These are phyloP conservation scores for Perilla frutescens DNA, from an alignment of 257 asterid genomes.

Conservation along the genomic window DNA sequence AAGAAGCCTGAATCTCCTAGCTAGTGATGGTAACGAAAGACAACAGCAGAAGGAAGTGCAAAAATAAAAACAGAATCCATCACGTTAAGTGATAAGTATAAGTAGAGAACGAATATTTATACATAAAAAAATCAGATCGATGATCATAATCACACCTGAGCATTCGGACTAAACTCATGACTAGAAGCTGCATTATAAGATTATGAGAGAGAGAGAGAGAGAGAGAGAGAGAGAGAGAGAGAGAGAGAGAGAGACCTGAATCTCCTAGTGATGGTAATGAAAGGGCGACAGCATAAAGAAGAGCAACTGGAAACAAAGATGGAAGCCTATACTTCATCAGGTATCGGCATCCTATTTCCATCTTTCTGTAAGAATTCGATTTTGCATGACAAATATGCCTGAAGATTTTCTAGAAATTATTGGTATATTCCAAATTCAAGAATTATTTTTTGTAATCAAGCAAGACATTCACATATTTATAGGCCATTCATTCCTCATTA, in stretches of 20 bases:
- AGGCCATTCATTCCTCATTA: conserved; percentile 32
- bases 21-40: too few species aligned
- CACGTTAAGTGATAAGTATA: background rate
- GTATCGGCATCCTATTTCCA: conserved; percentile 26
- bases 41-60: too few species aligned
- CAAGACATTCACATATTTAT: conserved; percentile 38
- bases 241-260: conserved; percentile 44
- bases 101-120: too few species aligned
- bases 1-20: background rate
- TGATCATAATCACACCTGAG: background rate
- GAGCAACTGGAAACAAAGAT: conserved; percentile 17
- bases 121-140: background rate
- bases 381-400: conserved; percentile 26
- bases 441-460: conserved; percentile 19
- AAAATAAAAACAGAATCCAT: too few species aligned
- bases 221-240: conserved; percentile 2
- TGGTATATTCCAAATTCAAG: conserved; percentile 6
- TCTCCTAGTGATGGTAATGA: conserved; percentile 45
- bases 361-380: conserved; percentile 23
- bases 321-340: conserved; percentile 18
- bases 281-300: conserved; percentile 33
- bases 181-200: background rate
- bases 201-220: background rate
- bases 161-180: background rate
- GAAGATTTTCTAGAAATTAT: background rate